Conservation (phyloP, 2,329 filamentous ascomycete species). For the Byssothecium circinans region DNA sequence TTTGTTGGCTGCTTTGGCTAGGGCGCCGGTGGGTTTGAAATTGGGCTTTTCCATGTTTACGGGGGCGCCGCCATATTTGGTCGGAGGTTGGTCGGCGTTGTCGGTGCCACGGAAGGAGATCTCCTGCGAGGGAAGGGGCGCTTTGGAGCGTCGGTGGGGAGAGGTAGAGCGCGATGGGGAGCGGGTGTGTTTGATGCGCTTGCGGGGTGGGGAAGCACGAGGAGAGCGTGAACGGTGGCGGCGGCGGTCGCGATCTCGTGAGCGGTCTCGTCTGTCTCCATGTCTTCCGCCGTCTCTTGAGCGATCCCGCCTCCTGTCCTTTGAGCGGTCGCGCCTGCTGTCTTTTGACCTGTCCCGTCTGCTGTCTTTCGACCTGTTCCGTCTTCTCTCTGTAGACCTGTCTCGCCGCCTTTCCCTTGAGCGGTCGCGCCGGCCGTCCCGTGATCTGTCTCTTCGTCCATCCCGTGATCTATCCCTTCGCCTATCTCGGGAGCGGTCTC, state of each 20-base stretch:
- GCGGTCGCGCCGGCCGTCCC: conserved; percentile 9
- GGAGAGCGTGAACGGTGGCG: conserved; percentile 27
- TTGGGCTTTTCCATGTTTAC: conserved; percentile 83
- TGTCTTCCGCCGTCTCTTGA: conserved; percentile 15
- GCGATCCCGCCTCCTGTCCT: conserved; percentile 16
- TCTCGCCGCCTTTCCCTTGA: conserved; percentile 14
- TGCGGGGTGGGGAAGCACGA: too few relatives aligned
- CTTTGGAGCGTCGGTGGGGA: conserved; percentile 45
- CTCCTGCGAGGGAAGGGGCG: conserved; percentile 51
- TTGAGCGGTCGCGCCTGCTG: conserved; percentile 8
- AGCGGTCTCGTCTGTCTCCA: conserved; percentile 15
- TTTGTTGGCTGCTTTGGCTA: conserved; percentile 87
- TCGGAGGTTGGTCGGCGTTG: conserved; percentile 30
- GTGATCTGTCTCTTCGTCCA: conserved; percentile 18
- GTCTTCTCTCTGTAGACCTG: conserved; percentile 15
- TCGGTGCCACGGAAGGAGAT: conserved; percentile 47
- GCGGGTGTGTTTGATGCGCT: conserved; percentile 37
- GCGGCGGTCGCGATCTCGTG: conserved; percentile 26
- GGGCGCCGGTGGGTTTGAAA: conserved; percentile 74
- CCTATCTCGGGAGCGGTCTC: conserved; percentile 12
- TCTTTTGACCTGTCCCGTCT: conserved; percentile 16
- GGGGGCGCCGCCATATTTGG: conserved; percentile 37
- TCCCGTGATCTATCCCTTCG: conserved; percentile 15
- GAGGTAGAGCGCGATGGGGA: conserved; percentile 45
- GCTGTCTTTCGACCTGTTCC: conserved; percentile 17